Evolutionary conservation across 2,329 filamentous ascomycete genomes (phyloP).

Genomic region (Cytospora paraplurivora): DNA sequence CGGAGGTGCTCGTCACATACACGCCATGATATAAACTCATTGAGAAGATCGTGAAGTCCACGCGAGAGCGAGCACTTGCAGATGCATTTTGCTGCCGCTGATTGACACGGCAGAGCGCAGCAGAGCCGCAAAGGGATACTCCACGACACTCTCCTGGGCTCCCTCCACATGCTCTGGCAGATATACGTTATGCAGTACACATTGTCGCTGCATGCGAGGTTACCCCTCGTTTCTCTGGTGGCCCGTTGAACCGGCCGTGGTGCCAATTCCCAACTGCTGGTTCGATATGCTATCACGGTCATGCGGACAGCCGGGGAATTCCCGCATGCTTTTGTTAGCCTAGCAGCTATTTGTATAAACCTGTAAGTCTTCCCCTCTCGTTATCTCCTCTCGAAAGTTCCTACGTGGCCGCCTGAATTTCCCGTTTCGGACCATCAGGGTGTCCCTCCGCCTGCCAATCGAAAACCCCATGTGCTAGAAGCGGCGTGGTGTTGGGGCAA

Average conservation of each 20-base stretch:
- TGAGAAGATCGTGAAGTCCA: conserved; percentile 6
- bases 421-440: background rate
- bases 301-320: conserved; percentile 11
- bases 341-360: background rate
- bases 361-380: background rate
- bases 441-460: background rate
- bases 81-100: conserved; percentile 25
- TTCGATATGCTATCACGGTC: conserved; percentile 10
- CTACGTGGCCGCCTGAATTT: background rate
- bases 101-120: conserved; percentile 29
- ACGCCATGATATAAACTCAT: background rate
- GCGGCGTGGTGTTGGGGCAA: background rate
- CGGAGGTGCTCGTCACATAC: conserved; percentile 20
- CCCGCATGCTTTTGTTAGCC: conserved; percentile 10
- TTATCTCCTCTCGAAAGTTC: background rate
- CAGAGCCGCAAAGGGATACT: conserved; percentile 28
- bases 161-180: conserved; percentile 8
- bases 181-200: conserved; percentile 6
- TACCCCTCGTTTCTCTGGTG: conserved; percentile 18
- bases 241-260: conserved; percentile 7
- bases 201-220: conserved; percentile 12
- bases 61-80: conserved; percentile 22
- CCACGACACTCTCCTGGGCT: no score
- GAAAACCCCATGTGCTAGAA: background rate
- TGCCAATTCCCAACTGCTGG: conserved; percentile 12